phyloP scores from a whole-genome alignment of 176 grass and related monocot genomes.

The Eleusine indica region DNA sequence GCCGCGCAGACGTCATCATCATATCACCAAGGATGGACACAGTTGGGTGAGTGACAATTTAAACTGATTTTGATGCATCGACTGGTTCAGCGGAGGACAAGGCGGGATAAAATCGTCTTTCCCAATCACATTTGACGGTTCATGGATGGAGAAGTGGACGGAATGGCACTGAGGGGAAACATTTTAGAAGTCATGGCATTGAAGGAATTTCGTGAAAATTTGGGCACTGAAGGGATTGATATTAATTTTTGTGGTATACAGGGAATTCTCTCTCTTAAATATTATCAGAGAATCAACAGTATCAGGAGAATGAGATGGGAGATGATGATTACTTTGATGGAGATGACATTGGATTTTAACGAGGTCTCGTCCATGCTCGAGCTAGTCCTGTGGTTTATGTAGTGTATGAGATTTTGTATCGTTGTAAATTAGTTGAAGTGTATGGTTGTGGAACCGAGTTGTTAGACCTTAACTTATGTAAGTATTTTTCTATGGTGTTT shows the following conservation, averaged over 20 bases:
- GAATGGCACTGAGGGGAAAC: no score
- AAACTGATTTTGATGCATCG: background rate
- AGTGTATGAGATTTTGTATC: background rate
- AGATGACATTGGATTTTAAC: background rate
- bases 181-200: no score
- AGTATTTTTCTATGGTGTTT: no score
- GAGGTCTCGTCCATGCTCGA: background rate
- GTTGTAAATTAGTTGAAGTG: background rate
- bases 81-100: no score
- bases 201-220: no score
- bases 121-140: no score
- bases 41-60: constrained; percentile 54
- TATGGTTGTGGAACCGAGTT: no score
- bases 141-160: no score
- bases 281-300: background rate
- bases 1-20: constrained; percentile 75
- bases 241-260: no score
- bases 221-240: no score
- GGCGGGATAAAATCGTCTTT: no score
- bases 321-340: background rate
- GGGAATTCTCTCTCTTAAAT: background rate
- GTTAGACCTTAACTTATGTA: no score
- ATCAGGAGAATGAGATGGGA: background rate
- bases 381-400: background rate
- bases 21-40: constrained; percentile 77